Conservation (phyloP, 208 protist species). For the Leishmania turanica region DNA sequence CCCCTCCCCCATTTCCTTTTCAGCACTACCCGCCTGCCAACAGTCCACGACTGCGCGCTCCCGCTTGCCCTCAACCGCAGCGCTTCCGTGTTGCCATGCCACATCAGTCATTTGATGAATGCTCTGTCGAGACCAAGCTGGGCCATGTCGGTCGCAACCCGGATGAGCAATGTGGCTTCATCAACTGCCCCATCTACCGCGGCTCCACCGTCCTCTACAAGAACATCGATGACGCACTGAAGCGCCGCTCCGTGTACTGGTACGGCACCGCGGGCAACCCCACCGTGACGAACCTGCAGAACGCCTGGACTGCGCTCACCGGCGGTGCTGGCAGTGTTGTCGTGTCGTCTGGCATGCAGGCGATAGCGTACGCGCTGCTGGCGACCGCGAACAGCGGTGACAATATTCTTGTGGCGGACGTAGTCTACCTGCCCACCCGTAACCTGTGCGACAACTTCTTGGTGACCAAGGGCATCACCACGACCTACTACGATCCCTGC, state of each 20-base stretch:
- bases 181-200: slow-evolving; percentile 42
- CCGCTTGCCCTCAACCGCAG: background rate
- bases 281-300: slow-evolving; percentile 24
- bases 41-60: background rate
- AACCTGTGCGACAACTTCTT: slow-evolving; percentile 34
- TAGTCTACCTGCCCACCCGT: slow-evolving; percentile 32
- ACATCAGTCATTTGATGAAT: background rate
- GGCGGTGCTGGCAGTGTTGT: slow-evolving; percentile 32
- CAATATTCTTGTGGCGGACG: slow-evolving; percentile 36
- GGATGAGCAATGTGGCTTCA: slow-evolving; percentile 28
- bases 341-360: slow-evolving; percentile 31
- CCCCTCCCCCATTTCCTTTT: background rate
- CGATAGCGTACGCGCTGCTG: slow-evolving; percentile 35
- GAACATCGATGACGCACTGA: slow-evolving; percentile 18
- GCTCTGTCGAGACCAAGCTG: slow-evolving; percentile 28
- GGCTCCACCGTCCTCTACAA: slow-evolving; percentile 36
- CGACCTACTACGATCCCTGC: slow-evolving; percentile 38
- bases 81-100: background rate
- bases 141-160: slow-evolving; percentile 33
- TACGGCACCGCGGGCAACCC: slow-evolving; percentile 40
- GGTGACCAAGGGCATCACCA: slow-evolving; percentile 26
- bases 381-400: slow-evolving; percentile 24
- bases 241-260: slow-evolving; percentile 7
- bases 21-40: background rate
- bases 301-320: slow-evolving; percentile 34